Conservation (phyloP, 2,329 filamentous ascomycete genomes). For the Chaetomiaceae sp. region DNA sequence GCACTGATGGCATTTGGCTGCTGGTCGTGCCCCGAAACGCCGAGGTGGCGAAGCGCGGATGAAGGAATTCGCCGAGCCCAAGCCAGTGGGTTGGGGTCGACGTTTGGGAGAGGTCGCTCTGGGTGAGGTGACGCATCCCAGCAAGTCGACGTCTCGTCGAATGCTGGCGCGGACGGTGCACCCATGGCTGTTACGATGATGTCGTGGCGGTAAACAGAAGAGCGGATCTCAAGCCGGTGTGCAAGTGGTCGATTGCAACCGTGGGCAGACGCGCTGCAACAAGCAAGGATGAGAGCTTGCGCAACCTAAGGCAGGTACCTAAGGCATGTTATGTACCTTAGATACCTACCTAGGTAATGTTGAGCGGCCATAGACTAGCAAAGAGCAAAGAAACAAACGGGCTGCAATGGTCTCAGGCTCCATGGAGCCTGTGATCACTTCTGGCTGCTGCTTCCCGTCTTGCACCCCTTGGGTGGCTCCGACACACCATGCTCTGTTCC, state of each 20-base stretch:
- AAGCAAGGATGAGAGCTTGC: neutral
- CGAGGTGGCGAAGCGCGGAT: conserved; percentile 20
- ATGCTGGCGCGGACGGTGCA: conserved; percentile 5
- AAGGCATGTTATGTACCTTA: too few species aligned
- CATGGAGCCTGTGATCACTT: neutral
- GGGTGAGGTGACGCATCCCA: conserved; percentile 3
- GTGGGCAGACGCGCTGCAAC: neutral
- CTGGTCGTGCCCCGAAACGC: conserved; percentile 17
- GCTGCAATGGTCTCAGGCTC: neutral
- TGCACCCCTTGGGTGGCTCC: conserved; percentile 8
- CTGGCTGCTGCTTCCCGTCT: conserved; percentile 18
- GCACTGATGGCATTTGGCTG: conserved; percentile 39
- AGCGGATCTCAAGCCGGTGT: neutral
- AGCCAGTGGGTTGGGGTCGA: conserved; percentile 1
- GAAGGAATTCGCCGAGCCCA: conserved; percentile 11
- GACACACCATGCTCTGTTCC: conserved; percentile 3
- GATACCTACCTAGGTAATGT: too few species aligned
- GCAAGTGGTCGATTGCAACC: neutral
- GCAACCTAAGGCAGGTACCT: neutral
- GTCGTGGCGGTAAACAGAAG: neutral
- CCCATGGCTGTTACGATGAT: conserved; percentile 7
- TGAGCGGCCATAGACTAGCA: neutral
- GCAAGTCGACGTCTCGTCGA: conserved; percentile 12
- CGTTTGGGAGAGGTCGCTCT: neutral
- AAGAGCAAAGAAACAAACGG: neutral